Evolutionary conservation across 805 yeast genomes (phyloP).

Genomic region (Candida sonorensis): DNA sequence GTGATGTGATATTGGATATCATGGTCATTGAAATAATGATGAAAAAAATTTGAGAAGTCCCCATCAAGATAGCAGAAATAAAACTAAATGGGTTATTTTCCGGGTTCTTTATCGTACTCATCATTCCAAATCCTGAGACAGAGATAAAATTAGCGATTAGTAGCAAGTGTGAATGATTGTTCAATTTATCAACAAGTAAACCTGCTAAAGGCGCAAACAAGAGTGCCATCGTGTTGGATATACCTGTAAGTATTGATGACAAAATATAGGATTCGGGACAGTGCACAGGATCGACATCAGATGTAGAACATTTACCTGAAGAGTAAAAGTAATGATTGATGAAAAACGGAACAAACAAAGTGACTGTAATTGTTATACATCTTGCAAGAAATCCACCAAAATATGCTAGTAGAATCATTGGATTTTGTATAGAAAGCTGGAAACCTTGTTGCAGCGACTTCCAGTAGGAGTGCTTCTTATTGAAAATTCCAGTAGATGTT

Average conservation of each 20-base stretch:
- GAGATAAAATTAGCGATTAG: conserved; percentile 37
- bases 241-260: conserved; percentile 64
- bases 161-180: conserved; percentile 25
- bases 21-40: conserved; percentile 61
- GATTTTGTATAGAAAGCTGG: conserved; percentile 36
- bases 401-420: conserved; percentile 48
- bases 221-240: conserved; percentile 51
- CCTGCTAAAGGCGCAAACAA: conserved; percentile 64
- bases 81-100: conserved; percentile 27
- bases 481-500: conserved; percentile 8
- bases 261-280: conserved; percentile 60
- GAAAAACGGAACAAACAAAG: conserved; percentile 58
- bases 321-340: conserved; percentile 50
- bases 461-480: conserved; percentile 26
- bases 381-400: conserved; percentile 58
- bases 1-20: conserved; percentile 29
- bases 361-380: conserved; percentile 49
- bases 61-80: conserved; percentile 41
- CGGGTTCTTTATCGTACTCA: conserved; percentile 29
- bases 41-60: conserved; percentile 55
- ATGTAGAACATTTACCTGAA: conserved; percentile 41
- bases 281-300: conserved; percentile 28
- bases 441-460: conserved; percentile 42
- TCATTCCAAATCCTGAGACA: conserved; percentile 33
- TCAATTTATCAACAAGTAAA: conserved; percentile 39